Evolutionary conservation across 2,329 filamentous ascomycete species (phyloP).

Genomic region (Sclerotinia borealis): DNA sequence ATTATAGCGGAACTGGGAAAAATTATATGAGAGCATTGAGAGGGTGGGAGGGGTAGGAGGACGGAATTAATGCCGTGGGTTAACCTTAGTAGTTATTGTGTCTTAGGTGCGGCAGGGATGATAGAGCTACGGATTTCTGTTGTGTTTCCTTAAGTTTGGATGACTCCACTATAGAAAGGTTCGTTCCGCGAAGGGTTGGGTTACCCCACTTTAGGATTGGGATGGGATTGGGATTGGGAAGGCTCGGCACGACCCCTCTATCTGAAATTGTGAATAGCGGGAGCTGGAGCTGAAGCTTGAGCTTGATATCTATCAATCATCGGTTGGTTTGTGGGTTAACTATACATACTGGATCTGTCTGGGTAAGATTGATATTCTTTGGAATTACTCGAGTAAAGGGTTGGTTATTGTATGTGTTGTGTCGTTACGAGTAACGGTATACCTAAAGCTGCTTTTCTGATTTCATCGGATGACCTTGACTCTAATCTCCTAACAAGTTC

Average conservation of each 20-base stretch:
- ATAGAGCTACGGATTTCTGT: too few relatives aligned
- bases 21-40: too few relatives aligned
- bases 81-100: background rate
- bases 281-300: too few relatives aligned
- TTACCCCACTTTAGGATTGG: background rate
- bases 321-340: background rate
- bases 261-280: too few relatives aligned
- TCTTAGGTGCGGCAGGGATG: background rate
- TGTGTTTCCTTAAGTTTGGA: too few relatives aligned
- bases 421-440: too few relatives aligned
- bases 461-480: background rate
- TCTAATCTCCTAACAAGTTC: background rate
- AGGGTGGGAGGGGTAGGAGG: background rate
- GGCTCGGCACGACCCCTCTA: background rate
- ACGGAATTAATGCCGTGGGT: constrained; percentile 7
- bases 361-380: background rate
- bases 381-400: too few relatives aligned
- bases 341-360: too few relatives aligned
- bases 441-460: background rate
- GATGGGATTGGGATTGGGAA: too few relatives aligned
- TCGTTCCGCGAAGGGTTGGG: background rate
- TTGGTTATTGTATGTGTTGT: background rate
- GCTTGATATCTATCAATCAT: background rate
- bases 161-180: background rate
- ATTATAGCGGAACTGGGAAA: background rate